Evolutionary conservation across 2,329 filamentous ascomycete species (phyloP).

Genomic region (Aspergillus puulaauensis): DNA sequence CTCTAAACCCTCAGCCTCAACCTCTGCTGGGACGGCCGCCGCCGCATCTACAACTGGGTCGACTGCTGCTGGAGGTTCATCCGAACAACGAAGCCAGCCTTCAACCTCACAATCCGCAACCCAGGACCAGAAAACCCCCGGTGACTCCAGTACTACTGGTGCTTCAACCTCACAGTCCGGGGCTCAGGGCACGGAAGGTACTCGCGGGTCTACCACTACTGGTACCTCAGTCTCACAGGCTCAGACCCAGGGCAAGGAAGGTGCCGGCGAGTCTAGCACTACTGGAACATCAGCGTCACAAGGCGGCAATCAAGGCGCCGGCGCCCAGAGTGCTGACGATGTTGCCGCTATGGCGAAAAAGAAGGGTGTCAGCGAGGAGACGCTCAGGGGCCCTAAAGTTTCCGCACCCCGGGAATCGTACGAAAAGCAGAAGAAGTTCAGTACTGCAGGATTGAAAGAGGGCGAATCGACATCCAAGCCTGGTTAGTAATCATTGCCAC

Average conservation of each 20-base stretch:
- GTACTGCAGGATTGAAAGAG: constrained; percentile 1
- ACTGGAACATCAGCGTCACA: background rate
- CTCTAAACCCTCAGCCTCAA: background rate
- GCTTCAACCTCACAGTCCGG: no score
- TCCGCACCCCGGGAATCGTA: constrained; percentile 24
- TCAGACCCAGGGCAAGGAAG: background rate
- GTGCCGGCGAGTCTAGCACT: background rate
- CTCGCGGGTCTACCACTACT: background rate
- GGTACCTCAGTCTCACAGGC: background rate
- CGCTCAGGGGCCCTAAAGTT: constrained; percentile 29
- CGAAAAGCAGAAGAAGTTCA: constrained; percentile 30
- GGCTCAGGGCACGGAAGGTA: background rate
- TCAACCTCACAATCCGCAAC: background rate
- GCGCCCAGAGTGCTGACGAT: background rate
- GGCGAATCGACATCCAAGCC: background rate
- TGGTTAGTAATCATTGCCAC: background rate
- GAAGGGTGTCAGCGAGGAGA: constrained; percentile 27
- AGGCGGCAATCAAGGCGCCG: no score
- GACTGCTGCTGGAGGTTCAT: background rate
- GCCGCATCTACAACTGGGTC: background rate
- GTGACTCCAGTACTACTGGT: background rate
- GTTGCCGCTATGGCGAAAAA: constrained; percentile 1
- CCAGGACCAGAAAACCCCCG: background rate
- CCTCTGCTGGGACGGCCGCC: background rate
- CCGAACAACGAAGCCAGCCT: background rate